phyloP scores from a whole-genome alignment of 208 protist species.

The Trypanosoma lewisi region DNA sequence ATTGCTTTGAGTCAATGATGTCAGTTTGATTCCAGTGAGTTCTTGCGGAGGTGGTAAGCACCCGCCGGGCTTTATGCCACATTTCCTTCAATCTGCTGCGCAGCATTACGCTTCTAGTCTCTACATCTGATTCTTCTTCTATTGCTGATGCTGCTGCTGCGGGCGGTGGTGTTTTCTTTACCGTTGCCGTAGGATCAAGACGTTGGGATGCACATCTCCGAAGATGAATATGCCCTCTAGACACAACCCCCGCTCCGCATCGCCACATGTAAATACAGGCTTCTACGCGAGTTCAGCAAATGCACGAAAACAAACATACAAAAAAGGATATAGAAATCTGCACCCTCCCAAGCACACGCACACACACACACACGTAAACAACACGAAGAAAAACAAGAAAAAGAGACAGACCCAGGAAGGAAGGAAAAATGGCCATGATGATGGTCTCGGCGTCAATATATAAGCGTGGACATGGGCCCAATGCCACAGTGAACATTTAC shows the following conservation, averaged over 20 bases:
- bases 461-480: too few relatives aligned
- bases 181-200: neutral
- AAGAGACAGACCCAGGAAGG: slow-evolving; percentile 1
- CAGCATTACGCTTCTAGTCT: neutral
- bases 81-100: neutral
- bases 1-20: slow-evolving; percentile 24
- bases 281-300: neutral
- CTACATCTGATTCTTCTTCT: neutral
- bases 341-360: too few relatives aligned
- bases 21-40: slow-evolving; percentile 26
- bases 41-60: slow-evolving; percentile 36
- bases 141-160: neutral
- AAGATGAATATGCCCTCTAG: neutral
- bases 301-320: neutral
- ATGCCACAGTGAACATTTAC: too few relatives aligned
- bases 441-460: neutral
- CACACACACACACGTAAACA: neutral
- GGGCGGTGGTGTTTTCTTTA: neutral
- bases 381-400: slow-evolving; percentile 7
- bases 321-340: neutral
- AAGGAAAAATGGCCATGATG: slow-evolving; percentile 8
- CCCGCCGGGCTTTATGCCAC: slow-evolving; percentile 21
- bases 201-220: neutral
- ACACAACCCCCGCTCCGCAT: neutral
- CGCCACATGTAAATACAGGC: neutral